Conservation (phyloP, 345 rosid species). For the Citrus inodora region DNA sequence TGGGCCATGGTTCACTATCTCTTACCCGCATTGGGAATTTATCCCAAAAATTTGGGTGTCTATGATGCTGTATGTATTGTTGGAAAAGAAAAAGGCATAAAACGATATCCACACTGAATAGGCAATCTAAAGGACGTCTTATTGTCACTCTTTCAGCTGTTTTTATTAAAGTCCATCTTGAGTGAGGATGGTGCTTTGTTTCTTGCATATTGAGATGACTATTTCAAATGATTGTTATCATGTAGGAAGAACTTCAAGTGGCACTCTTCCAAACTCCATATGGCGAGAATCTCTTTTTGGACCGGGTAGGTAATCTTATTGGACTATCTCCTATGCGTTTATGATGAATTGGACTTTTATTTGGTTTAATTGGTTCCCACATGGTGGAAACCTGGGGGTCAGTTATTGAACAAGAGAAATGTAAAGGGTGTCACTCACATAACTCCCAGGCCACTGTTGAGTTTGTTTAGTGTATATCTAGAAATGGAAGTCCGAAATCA, state of each 20-base stretch:
- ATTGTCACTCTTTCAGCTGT: neutral
- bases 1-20: neutral
- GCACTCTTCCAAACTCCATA: slow-evolving; percentile 59
- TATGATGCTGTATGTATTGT: neutral
- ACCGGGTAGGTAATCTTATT: slow-evolving; percentile 71
- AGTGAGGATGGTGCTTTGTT: neutral
- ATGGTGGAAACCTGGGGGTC: neutral
- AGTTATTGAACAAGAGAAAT: neutral
- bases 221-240: slow-evolving; percentile 3
- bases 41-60: neutral
- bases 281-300: slow-evolving; percentile 81
- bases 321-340: neutral
- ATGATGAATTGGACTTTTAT: neutral
- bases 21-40: neutral
- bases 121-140: neutral
- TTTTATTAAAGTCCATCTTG: neutral
- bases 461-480: neutral
- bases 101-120: neutral
- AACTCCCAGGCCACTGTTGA: neutral
- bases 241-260: slow-evolving; percentile 82
- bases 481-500: neutral
- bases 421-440: neutral
- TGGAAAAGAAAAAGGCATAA: neutral
- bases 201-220: slow-evolving; percentile 1
- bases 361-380: neutral